phyloP scores from a whole-genome alignment of 768 basidiomycete genomes.

The Megacollybia marginata region DNA sequence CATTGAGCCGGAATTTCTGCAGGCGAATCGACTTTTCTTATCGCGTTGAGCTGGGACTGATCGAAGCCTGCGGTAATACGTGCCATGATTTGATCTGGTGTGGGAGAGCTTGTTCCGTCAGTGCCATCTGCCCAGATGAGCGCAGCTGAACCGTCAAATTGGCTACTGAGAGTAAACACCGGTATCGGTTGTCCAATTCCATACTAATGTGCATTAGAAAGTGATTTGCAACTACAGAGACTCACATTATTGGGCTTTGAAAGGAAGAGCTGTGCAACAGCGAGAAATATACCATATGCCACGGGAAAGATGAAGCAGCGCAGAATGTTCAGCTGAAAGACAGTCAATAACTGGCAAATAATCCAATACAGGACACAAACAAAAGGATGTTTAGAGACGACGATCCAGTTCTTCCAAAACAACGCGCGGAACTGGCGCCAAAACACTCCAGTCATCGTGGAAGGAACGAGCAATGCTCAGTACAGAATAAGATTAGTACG shows the following conservation, averaged over 20 bases:
- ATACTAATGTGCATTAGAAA: constrained; percentile 30
- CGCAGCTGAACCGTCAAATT: constrained; percentile 44
- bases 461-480: not conserved
- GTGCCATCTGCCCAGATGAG: constrained; percentile 69
- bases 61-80: constrained; percentile 49
- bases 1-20: constrained; percentile 49
- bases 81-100: constrained; percentile 53
- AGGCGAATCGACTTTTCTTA: constrained; percentile 41
- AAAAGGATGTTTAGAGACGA: constrained; percentile 56
- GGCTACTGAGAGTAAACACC: constrained; percentile 35
- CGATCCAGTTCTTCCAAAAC: constrained; percentile 71
- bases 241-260: constrained; percentile 54
- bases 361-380: constrained; percentile 28
- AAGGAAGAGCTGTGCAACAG: constrained; percentile 56
- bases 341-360: not conserved
- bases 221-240: not conserved
- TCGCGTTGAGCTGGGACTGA: constrained; percentile 33
- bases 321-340: constrained; percentile 43
- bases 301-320: constrained; percentile 60
- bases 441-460: constrained; percentile 28
- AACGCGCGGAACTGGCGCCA: constrained; percentile 55
- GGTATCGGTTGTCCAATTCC: constrained; percentile 54
- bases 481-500: too few species aligned
- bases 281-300: constrained; percentile 60
- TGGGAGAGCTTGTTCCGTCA: constrained; percentile 43